Conservation (phyloP, 1,284 basidiomycete species). For the Cystobasidiaceae sp. region DNA sequence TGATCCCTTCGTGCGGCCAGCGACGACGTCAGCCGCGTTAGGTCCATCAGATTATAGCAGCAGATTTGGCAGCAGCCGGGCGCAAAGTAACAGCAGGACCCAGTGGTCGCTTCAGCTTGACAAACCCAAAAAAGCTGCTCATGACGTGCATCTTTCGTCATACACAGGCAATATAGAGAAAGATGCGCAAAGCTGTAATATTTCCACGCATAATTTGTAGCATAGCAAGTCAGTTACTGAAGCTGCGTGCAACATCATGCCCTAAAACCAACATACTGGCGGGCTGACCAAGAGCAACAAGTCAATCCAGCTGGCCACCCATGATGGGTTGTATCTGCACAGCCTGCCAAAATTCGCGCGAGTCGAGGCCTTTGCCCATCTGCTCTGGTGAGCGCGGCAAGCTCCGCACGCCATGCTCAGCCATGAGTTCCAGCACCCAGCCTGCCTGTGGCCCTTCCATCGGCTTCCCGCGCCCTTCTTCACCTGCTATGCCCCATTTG, state of each 20-base stretch:
- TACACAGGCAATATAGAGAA: too few relatives aligned
- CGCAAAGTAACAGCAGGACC: too few relatives aligned
- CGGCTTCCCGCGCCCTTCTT: constrained; percentile 22
- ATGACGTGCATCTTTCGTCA: too few relatives aligned
- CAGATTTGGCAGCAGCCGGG: too few relatives aligned
- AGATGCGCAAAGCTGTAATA: too few relatives aligned
- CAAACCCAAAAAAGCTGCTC: too few relatives aligned
- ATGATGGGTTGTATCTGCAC: constrained; percentile 41
- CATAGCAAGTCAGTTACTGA: too few relatives aligned
- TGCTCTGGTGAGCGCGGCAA: constrained; percentile 54
- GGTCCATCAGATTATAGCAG: too few relatives aligned
- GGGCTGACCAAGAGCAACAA: neutral
- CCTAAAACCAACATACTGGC: neutral
- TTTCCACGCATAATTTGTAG: too few relatives aligned
- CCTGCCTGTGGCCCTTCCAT: constrained; percentile 28
- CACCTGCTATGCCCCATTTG: constrained; percentile 51
- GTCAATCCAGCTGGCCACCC: constrained; percentile 32
- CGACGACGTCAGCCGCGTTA: too few relatives aligned
- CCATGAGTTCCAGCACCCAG: constrained; percentile 61
- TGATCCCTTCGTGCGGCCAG: too few relatives aligned
- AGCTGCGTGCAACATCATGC: neutral
- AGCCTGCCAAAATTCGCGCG: constrained; percentile 57
- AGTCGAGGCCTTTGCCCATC: constrained; percentile 57
- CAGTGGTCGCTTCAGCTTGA: too few relatives aligned
- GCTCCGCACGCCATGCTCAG: constrained; percentile 53